A percentile compares a stretch with the other conserved stretches of the same genome.
These are phyloP conservation scores for Mercurialis annua DNA, from an alignment of 345 rosid species.

Conservation along the genomic window DNA sequence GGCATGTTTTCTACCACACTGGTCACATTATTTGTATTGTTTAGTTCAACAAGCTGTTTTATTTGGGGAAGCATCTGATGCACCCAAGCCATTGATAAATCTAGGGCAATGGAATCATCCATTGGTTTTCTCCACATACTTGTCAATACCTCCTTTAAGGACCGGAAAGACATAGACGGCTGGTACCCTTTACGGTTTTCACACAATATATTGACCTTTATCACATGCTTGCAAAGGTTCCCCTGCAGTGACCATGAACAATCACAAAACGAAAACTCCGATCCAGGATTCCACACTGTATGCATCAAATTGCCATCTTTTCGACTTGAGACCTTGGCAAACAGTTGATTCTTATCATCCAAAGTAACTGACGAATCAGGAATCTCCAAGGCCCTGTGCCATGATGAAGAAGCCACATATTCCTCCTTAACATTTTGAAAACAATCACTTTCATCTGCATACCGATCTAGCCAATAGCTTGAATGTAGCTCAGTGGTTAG, in stretches of 20 bases:
- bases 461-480: constrained; percentile 87
- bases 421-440: constrained; percentile 86
- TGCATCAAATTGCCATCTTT: constrained; percentile 45
- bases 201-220: constrained; percentile 72
- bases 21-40: constrained; percentile 49
- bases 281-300: constrained; percentile 91
- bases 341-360: constrained; percentile 41
- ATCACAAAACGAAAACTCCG: constrained; percentile 87
- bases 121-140: constrained; percentile 58
- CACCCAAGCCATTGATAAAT: constrained; percentile 73
- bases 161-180: constrained; percentile 64
- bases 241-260: constrained; percentile 92
- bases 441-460: constrained; percentile 88
- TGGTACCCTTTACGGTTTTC: constrained; percentile 38
- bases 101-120: constrained; percentile 72
- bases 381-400: constrained; percentile 84
- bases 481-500: constrained; percentile 90
- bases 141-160: constrained; percentile 49
- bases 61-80: constrained; percentile 75
- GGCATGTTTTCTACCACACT: constrained; percentile 60
- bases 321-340: constrained; percentile 70
- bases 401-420: constrained; percentile 85
- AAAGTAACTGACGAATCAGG: constrained; percentile 75
- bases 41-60: constrained; percentile 65
- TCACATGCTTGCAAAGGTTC: constrained; percentile 90